Conservation (phyloP, 495 filamentous ascomycete species). For the Podospora sp. region DNA sequence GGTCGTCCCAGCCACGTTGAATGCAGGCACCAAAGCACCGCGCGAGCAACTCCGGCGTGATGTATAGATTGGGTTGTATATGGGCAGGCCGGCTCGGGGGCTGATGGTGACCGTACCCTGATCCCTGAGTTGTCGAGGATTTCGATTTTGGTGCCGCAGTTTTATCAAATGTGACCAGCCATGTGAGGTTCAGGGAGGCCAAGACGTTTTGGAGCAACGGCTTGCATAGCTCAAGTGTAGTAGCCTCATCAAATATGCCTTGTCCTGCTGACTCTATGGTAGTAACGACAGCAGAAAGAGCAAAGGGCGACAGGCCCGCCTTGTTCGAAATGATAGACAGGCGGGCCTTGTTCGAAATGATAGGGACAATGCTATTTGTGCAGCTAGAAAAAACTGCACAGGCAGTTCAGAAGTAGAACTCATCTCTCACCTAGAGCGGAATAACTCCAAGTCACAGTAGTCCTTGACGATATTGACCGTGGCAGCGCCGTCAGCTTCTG, state of each 20-base stretch:
- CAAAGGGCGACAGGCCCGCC: slow-evolving; percentile 18
- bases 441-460: slow-evolving; percentile 16
- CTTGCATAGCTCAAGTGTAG: slow-evolving; percentile 15
- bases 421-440: too few relatives aligned
- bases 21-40: slow-evolving; percentile 21
- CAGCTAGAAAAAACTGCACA: slow-evolving; percentile 5
- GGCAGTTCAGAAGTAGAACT: too few relatives aligned
- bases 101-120: neutral
- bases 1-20: slow-evolving; percentile 18
- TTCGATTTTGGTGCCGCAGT: neutral
- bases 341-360: too few relatives aligned
- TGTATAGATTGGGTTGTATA: neutral
- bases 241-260: slow-evolving; percentile 9
- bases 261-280: neutral
- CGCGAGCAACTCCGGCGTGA: slow-evolving; percentile 7
- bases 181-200: neutral
- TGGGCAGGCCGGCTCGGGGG: too few relatives aligned
- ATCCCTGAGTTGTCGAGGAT: neutral
- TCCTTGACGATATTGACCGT: slow-evolving; percentile 18
- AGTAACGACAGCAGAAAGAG: neutral
- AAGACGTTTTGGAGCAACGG: slow-evolving; percentile 13
- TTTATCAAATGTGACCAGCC: neutral
- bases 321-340: too few relatives aligned
- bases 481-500: slow-evolving; percentile 3
- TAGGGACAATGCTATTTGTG: neutral